Percentiles rank a stretch among this genome's conserved stretches.
Conservation (phyloP, 352 stramenopile species). For the Pythium grandisporangium region DNA sequence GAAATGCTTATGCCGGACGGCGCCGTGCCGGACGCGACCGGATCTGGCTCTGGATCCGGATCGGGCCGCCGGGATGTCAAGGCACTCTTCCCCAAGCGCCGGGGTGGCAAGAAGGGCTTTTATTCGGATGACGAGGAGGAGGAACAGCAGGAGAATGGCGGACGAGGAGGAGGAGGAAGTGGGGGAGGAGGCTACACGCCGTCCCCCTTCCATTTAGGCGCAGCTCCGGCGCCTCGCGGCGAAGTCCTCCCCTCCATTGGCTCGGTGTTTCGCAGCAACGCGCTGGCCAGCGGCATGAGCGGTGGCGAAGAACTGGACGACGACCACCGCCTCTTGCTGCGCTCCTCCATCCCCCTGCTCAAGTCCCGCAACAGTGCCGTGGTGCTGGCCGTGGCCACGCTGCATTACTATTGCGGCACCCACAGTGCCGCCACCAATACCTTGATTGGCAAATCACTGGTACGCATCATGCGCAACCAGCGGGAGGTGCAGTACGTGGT, state of each 20-base stretch:
- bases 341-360: constrained; percentile 92
- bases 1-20: constrained; percentile 24
- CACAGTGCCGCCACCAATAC: constrained; percentile 80
- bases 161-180: constrained; percentile 84
- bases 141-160: constrained; percentile 12
- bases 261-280: constrained; percentile 68
- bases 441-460: constrained; percentile 94
- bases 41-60: too few species aligned
- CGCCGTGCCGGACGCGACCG: too few species aligned
- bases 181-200: constrained; percentile 13
- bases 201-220: constrained; percentile 18
- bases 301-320: constrained; percentile 86
- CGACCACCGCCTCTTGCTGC: constrained; percentile 94
- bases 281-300: constrained; percentile 53
- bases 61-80: constrained; percentile 26
- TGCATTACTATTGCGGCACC: constrained; percentile 97
- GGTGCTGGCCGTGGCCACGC: constrained; percentile 92
- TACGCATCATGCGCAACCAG: constrained; percentile 94
- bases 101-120: constrained; percentile 88
- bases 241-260: constrained; percentile 53
- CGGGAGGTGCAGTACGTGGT: constrained; percentile 98
- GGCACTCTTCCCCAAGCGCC: constrained; percentile 50
- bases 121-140: constrained; percentile 94
- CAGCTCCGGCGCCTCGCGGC: constrained; percentile 7
- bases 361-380: constrained; percentile 96